Percentiles rank a stretch among this genome's conserved stretches.
Conservation (phyloP, 2,329 filamentous ascomycete genomes). For the Colletotrichum echinochloae region DNA sequence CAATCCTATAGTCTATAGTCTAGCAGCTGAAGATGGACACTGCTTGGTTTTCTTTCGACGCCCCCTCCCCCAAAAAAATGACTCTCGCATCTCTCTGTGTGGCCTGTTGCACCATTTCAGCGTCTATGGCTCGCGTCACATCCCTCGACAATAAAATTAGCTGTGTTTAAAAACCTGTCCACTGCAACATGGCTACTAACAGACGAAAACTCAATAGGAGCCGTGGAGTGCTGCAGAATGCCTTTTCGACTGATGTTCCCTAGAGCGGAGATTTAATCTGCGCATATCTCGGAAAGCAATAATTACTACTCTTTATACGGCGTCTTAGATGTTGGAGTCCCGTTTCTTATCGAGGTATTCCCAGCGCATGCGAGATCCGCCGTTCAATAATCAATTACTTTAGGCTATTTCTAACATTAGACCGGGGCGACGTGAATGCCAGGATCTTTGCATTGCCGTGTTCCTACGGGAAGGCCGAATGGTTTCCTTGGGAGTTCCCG, state of each 20-base stretch:
- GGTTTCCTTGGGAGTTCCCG: not conserved
- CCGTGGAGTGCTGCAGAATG: not conserved
- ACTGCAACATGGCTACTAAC: not conserved
- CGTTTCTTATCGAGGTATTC: not conserved
- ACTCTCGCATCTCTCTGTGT: not conserved
- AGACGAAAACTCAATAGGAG: too few species aligned
- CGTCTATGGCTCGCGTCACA: not conserved
- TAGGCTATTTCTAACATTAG: not conserved
- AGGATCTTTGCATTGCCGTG: not conserved
- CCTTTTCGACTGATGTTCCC: not conserved
- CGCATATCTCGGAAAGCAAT: too few species aligned
- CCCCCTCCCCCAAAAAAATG: too few species aligned
- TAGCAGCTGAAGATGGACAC: not conserved
- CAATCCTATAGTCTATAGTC: not conserved
- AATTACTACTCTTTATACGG: too few species aligned
- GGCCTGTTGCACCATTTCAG: not conserved
- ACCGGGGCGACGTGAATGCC: not conserved
- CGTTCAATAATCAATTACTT: not conserved
- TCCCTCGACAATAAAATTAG: too few species aligned
- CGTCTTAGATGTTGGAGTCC: too few species aligned
- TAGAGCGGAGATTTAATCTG: not conserved
- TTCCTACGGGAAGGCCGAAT: not conserved
- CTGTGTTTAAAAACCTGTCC: not conserved
- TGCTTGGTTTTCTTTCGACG: not conserved
- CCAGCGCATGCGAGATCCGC: not conserved